phyloP scores from a whole-genome alignment of 2,329 filamentous ascomycete genomes.

The Fusarium hostae region DNA sequence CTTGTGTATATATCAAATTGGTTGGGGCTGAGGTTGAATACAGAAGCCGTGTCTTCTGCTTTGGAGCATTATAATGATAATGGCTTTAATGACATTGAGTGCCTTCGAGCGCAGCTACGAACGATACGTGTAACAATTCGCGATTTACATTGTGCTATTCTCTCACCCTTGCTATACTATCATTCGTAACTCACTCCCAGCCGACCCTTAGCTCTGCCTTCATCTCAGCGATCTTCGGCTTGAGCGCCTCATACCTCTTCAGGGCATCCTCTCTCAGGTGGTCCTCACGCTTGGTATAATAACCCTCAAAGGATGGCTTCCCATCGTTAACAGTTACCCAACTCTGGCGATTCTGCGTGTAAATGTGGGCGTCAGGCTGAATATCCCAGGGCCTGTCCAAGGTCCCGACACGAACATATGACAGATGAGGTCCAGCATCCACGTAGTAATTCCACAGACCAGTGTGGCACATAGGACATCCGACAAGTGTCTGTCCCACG shows the following conservation, averaged over 20 bases:
- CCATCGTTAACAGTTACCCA: conserved; percentile 53
- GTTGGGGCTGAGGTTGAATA: conserved; percentile 34
- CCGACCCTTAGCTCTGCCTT: conserved; percentile 26
- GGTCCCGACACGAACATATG: conserved; percentile 57
- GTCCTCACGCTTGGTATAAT: conserved; percentile 48
- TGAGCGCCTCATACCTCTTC: conserved; percentile 45
- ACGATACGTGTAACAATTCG: background rate
- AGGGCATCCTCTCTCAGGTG: conserved; percentile 50
- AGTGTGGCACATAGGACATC: conserved; percentile 56
- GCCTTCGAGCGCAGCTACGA: background rate
- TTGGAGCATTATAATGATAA: conserved; percentile 22
- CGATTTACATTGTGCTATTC: background rate
- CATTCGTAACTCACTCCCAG: background rate
- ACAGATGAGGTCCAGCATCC: conserved; percentile 45
- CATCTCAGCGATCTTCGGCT: conserved; percentile 35
- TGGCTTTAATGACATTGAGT: conserved; percentile 22
- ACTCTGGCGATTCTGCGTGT: conserved; percentile 50
- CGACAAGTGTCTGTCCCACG: conserved; percentile 53
- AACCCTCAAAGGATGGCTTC: conserved; percentile 52
- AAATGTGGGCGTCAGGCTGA: conserved; percentile 60
- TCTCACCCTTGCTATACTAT: background rate
- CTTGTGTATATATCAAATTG: conserved; percentile 40
- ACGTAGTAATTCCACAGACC: conserved; percentile 57
- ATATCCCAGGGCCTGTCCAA: conserved; percentile 53
- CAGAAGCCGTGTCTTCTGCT: conserved; percentile 37